phyloP scores from a whole-genome alignment of 495 filamentous ascomycete species.

The Penicillium antarcticum region DNA sequence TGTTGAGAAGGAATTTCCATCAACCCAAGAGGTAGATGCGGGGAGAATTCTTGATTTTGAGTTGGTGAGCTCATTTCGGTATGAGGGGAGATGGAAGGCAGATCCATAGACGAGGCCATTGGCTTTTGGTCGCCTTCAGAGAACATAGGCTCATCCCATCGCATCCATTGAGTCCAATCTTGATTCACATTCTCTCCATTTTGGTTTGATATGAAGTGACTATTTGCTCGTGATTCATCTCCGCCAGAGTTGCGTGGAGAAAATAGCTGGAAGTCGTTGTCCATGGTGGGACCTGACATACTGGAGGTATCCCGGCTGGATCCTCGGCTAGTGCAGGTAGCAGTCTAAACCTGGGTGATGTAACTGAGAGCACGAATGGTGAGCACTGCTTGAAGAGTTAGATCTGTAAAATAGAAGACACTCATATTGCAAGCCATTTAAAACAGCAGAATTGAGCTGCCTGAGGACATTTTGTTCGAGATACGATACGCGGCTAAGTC shows the following conservation, averaged over 20 bases:
- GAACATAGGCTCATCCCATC: conserved; percentile 44
- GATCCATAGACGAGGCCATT: conserved; percentile 20
- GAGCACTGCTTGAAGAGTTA: conserved; percentile 8
- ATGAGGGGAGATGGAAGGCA: conserved; percentile 30
- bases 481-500: background rate
- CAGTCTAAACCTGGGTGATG: conserved; percentile 1
- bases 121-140: conserved; percentile 22
- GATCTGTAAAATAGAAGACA: background rate
- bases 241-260: conserved; percentile 27
- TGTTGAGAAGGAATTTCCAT: conserved; percentile 29
- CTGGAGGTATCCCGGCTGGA: conserved; percentile 17
- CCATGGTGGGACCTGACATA: conserved; percentile 31
- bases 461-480: background rate
- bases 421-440: background rate
- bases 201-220: conserved; percentile 13
- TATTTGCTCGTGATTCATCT: conserved; percentile 19
- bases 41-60: conserved; percentile 30
- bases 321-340: conserved; percentile 5
- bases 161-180: conserved; percentile 52
- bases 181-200: conserved; percentile 28
- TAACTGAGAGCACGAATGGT: background rate
- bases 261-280: conserved; percentile 41
- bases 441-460: background rate
- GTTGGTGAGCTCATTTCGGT: conserved; percentile 23
- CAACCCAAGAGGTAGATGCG: conserved; percentile 32